phyloP scores from a whole-genome alignment of 768 basidiomycete genomes.

The Galerina marginata region DNA sequence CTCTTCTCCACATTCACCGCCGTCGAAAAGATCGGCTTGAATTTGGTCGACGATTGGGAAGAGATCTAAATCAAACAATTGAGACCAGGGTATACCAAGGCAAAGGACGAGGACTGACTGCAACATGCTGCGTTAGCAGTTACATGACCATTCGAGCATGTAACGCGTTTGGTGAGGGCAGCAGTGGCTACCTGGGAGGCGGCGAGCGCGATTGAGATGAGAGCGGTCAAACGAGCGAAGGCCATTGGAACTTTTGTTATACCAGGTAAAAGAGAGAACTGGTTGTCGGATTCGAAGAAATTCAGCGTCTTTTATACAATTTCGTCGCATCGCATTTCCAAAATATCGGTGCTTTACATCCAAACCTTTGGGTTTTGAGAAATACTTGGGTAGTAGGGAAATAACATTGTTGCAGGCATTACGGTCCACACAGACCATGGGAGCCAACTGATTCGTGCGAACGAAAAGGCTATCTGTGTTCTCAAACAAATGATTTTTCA shows the following conservation, averaged over 20 bases:
- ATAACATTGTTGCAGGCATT: too few species aligned
- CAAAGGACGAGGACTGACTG: constrained; percentile 7
- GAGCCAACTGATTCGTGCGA: too few species aligned
- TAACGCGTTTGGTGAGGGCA: constrained; percentile 25
- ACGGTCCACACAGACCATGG: too few species aligned
- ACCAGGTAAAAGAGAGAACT: too few species aligned
- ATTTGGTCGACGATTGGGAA: constrained; percentile 31
- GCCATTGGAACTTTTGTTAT: constrained; percentile 8
- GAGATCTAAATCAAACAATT: not conserved
- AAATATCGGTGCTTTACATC: too few species aligned
- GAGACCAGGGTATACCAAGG: not conserved
- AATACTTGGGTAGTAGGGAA: too few species aligned
- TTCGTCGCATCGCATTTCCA: too few species aligned
- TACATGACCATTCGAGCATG: constrained; percentile 25
- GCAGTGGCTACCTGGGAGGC: constrained; percentile 14
- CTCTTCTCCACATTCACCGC: constrained; percentile 37
- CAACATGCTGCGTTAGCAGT: constrained; percentile 25
- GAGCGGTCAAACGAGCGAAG: constrained; percentile 13
- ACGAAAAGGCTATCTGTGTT: too few species aligned
- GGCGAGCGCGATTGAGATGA: constrained; percentile 9
- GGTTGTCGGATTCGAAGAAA: too few species aligned
- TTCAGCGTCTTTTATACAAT: too few species aligned
- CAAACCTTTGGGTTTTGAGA: too few species aligned
- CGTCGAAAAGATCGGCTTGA: constrained; percentile 36
- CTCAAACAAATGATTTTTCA: too few species aligned